Percentiles rank a stretch among this genome's conserved stretches.
These are phyloP conservation scores for Silene vulgaris DNA, from an alignment of 179 eudicot genomes.

Conservation along the genomic window DNA sequence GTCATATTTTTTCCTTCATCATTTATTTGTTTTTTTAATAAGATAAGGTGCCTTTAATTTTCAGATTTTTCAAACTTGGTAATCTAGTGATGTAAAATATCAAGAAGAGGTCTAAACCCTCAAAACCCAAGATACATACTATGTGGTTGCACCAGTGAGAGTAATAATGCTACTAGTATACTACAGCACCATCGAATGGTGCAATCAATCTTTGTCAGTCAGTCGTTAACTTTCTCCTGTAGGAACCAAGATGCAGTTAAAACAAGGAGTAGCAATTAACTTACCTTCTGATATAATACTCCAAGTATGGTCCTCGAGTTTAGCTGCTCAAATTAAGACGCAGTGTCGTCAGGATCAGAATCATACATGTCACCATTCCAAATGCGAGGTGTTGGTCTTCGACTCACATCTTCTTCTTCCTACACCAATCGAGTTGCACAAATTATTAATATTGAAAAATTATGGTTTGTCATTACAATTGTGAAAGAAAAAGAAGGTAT, in stretches of 20 bases:
- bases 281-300: slow-evolving; percentile 12
- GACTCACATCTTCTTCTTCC: slow-evolving; percentile 46
- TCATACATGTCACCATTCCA: slow-evolving; percentile 63
- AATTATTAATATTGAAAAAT: neutral
- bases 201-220: neutral
- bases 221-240: neutral
- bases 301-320: slow-evolving; percentile 3
- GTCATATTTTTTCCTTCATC: neutral
- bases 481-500: neutral
- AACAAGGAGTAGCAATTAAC: neutral
- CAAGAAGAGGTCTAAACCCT: neutral
- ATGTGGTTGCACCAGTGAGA: neutral
- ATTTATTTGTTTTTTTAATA: too few relatives aligned
- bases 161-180: neutral
- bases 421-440: slow-evolving; percentile 23
- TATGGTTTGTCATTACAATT: neutral
- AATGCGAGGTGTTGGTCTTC: slow-evolving; percentile 55
- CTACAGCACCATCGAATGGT: neutral
- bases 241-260: neutral
- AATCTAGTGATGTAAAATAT: neutral
- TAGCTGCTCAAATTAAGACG: slow-evolving; percentile 20
- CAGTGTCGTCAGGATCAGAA: slow-evolving; percentile 56
- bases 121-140: neutral
- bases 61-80: neutral
- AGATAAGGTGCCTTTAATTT: neutral